Evolutionary conservation across 2,329 filamentous ascomycete genomes (phyloP), one percentile per base, ranked within the genome.

Genomic region (Colletotrichum falcatum): DNA sequence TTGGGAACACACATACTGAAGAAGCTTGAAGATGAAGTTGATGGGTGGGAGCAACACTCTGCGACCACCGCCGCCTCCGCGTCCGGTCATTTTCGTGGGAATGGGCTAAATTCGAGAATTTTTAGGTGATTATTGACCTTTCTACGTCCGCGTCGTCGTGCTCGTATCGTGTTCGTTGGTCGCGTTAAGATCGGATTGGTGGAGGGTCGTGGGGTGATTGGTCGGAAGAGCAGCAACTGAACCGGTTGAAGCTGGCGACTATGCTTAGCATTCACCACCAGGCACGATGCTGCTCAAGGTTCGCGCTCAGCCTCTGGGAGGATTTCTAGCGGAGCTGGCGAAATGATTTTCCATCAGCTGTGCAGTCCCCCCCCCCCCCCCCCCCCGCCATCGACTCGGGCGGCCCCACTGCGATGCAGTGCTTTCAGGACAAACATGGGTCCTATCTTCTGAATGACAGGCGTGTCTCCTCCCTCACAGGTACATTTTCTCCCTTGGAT

Each of bases 11-110:
- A 8, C 63, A 23, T 55, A 84, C 77, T 91, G 95, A 12, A 98
- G 89, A 48, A 98, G 91, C 86, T 96, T 97, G 89, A 84, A 84
- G 73, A 84, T 84, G 74, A 83, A 82, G 77, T 84, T 84, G 85
- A 90, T 90, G 48, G 87, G 88, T 68, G 87, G 87, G 65, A 90
- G 83, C 75, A 90, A 79, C 75, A 90, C 87, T 76, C 88, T 86
- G 81, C 88, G 87, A 77, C 86, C 85, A 78, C 87, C 86, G 78
- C 85, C 87, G 78, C 87, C 87, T 76, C 86, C 86, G 77, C 88
- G 86, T 78, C 88, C 88, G 75, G 86, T 87, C 88, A 90, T 90
- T 69, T 75, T 82, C 9, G 28, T 28, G 18, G 16, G 23, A 37
- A 8, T 69, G 18, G 28, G 26, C 23, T 42, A 20, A 30, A 18